A percentile compares a stretch with the other conserved stretches of the same genome.
phyloP scores from a whole-genome alignment of 2,329 filamentous ascomycete species.

The Rhexocercosporidium sp. region DNA sequence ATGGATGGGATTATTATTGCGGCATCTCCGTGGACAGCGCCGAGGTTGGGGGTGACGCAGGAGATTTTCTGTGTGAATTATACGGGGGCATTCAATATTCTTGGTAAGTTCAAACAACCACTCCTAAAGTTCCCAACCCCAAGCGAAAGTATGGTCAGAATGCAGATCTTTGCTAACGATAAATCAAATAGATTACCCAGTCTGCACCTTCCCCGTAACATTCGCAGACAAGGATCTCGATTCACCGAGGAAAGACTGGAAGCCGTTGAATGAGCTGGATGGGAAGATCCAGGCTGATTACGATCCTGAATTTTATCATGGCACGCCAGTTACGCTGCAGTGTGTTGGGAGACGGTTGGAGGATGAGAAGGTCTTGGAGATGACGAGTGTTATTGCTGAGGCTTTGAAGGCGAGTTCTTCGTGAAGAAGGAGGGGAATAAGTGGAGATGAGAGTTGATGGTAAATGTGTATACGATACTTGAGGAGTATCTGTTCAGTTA shows the following conservation, averaged over 20 bases:
- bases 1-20: slow-evolving; percentile 46
- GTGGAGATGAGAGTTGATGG: neutral
- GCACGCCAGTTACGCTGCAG: slow-evolving; percentile 39
- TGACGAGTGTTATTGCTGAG: slow-evolving; percentile 45
- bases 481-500: neutral
- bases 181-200: slow-evolving; percentile 36
- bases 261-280: slow-evolving; percentile 39
- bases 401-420: slow-evolving; percentile 34
- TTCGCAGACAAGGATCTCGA: slow-evolving; percentile 48
- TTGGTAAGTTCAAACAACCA: slow-evolving; percentile 32
- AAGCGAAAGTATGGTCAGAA: neutral
- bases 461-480: too few relatives aligned
- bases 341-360: slow-evolving; percentile 40
- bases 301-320: slow-evolving; percentile 41
- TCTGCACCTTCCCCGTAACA: slow-evolving; percentile 50
- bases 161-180: slow-evolving; percentile 20
- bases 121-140: neutral
- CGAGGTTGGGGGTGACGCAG: slow-evolving; percentile 41
- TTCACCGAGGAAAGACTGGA: slow-evolving; percentile 30
- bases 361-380: slow-evolving; percentile 45
- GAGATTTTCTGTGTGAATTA: slow-evolving; percentile 39
- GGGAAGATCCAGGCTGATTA: slow-evolving; percentile 39
- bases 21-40: slow-evolving; percentile 43
- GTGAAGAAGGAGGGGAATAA: neutral
- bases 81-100: slow-evolving; percentile 40